These are phyloP conservation scores for Lineolata rhizophorae DNA, from an alignment of 495 filamentous ascomycete species.

Conservation along the genomic window DNA sequence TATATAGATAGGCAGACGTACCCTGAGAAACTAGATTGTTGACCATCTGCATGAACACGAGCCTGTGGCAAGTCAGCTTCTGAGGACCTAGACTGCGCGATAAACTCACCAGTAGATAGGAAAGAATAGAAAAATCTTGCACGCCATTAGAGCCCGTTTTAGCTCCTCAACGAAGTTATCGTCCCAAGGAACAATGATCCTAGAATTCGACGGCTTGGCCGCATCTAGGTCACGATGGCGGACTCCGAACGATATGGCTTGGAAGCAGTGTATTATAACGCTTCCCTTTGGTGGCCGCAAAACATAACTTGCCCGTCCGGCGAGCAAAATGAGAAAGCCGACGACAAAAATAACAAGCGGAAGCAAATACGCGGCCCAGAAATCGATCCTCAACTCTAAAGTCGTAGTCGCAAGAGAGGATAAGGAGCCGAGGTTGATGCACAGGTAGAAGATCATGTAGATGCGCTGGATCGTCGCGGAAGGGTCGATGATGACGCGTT, in stretches of 20 bases:
- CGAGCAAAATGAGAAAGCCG: slow-evolving; percentile 28
- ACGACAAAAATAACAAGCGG: slow-evolving; percentile 37
- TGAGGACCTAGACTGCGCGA: slow-evolving; percentile 36
- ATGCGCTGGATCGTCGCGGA: slow-evolving; percentile 52
- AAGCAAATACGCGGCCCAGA: slow-evolving; percentile 57
- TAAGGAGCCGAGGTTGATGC: slow-evolving; percentile 57
- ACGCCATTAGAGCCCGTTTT: slow-evolving; percentile 33
- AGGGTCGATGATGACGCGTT: slow-evolving; percentile 56
- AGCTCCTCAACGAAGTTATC: slow-evolving; percentile 44
- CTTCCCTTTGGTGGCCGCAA: slow-evolving; percentile 41
- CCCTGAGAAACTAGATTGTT: slow-evolving; percentile 31
- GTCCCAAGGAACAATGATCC: slow-evolving; percentile 24
- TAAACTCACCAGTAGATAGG: slow-evolving; percentile 39
- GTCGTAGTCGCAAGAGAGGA: slow-evolving; percentile 41
- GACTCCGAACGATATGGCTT: slow-evolving; percentile 35
- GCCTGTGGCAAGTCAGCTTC: slow-evolving; percentile 32
- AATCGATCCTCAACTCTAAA: slow-evolving; percentile 44
- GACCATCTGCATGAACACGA: slow-evolving; percentile 8
- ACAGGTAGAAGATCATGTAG: slow-evolving; percentile 42
- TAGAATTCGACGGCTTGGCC: slow-evolving; percentile 28
- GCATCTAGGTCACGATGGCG: slow-evolving; percentile 23
- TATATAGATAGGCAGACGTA: no score
- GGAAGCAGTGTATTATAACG: slow-evolving; percentile 38
- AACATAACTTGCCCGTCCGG: slow-evolving; percentile 35
- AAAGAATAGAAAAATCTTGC: slow-evolving; percentile 36